Evolutionary conservation across 169 alveolate genomes (phyloP), one percentile per base, ranked within the genome.

Genomic region (Plasmodium fragile): DNA sequence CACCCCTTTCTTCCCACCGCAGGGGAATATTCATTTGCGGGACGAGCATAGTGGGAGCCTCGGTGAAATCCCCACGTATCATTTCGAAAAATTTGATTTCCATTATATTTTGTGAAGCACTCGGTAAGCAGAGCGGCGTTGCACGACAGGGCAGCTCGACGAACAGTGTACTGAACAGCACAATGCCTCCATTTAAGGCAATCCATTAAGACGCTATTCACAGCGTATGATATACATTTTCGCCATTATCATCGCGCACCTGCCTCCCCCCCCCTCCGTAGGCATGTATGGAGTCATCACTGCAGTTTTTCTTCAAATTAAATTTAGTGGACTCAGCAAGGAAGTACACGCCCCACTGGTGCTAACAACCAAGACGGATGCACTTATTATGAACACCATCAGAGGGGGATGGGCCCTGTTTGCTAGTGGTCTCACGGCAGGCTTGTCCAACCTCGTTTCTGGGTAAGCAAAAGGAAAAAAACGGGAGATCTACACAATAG

Each of bases 21-120:
- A 97, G 99, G 99, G 99, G 99, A 28, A 99, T 99, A 34, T 98
- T 98, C 95, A 97, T 99, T 69, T 98, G 99, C 43, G 99, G 99
- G 8, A 97, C 99, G 83, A 97, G 99, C 81, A 95, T 99, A 32
- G 97, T 99, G 71, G 99, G 99, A 3, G 99, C 99, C 25, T 98
- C 99, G 36, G 98, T 99, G 82, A 98, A 99, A 96, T 98, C 99
- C 72, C 99, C 99, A 22, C 98, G 99, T 92, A 99, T 99, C 81
- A 98, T 99, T 79, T 98, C 99, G 34, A 99, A 99, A 97, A 99
- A 99, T 96, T 95, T 99, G 83, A 99, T 99, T 55, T 97, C 99
- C 73, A 98, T 99, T 79, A 99, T 99, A 93, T 99, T 99, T 96
- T 99, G 99, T 96, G 99, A 99, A 94, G 99, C 99, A 34, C 99